A percentile compares a stretch with the other conserved stretches of the same genome.
Evolutionary conservation across 495 filamentous ascomycete species (phyloP).

Genomic region (Diplogelasinospora grovesii): DNA sequence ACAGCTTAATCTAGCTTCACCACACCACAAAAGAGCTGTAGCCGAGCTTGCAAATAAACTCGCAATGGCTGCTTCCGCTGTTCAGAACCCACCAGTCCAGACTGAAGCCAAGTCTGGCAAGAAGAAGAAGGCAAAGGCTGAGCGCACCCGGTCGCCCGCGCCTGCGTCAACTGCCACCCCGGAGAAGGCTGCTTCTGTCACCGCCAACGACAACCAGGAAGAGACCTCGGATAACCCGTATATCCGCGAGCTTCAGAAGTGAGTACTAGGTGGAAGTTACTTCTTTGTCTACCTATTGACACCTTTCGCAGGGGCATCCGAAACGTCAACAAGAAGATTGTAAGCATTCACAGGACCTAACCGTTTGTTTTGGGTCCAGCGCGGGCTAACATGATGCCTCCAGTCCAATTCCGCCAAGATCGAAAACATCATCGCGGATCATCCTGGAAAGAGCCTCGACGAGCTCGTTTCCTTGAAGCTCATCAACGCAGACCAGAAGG

Average conservation of each 20-base stretch:
- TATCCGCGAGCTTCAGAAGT: conserved; percentile 85
- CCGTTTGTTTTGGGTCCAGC: too few species aligned
- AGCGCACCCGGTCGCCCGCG: conserved; percentile 42
- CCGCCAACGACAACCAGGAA: conserved; percentile 35
- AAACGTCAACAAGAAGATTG: conserved; percentile 81
- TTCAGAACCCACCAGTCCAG: conserved; percentile 44
- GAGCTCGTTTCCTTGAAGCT: conserved; percentile 74
- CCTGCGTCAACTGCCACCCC: conserved; percentile 33
- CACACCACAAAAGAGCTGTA: conserved; percentile 1
- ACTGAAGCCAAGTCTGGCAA: conserved; percentile 56
- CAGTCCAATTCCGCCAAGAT: conserved; percentile 74
- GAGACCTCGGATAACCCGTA: conserved; percentile 61
- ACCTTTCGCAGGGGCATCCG: conserved; percentile 61
- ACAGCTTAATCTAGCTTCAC: conserved; percentile 2
- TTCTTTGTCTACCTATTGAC: conserved; percentile 7
- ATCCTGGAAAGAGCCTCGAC: conserved; percentile 69
- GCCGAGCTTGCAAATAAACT: conserved; percentile 5
- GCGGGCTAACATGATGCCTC: conserved; percentile 19
- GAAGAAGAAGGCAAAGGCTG: conserved; percentile 64
- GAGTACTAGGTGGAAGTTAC: conserved; percentile 21
- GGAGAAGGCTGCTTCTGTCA: conserved; percentile 32
- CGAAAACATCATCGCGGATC: conserved; percentile 68
- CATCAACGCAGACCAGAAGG: conserved; percentile 90
- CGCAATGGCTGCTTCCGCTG: conserved; percentile 43
- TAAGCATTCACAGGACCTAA: too few species aligned